These are phyloP conservation scores for Claviceps arundinis DNA, from an alignment of 2,329 filamentous ascomycete genomes.

Conservation along the genomic window DNA sequence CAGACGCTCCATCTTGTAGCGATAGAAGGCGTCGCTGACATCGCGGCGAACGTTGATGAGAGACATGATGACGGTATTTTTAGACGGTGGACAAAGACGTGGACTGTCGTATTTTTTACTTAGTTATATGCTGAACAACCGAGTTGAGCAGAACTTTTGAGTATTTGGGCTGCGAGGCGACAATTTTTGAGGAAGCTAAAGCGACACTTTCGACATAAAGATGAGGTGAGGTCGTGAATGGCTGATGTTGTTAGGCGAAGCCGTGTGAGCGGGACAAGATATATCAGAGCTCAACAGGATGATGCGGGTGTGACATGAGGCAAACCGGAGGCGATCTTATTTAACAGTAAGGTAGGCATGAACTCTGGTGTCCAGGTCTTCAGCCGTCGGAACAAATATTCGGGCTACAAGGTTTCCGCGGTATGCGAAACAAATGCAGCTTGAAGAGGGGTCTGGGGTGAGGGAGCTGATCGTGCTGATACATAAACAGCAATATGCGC, in stretches of 20 bases:
- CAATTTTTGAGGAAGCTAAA: conserved; percentile 5
- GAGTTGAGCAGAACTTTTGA: neutral
- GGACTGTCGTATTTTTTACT: neutral
- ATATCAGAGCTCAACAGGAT: conserved; percentile 41
- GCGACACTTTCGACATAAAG: conserved; percentile 27
- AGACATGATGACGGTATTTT: conserved; percentile 60
- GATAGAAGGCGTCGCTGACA: conserved; percentile 97
- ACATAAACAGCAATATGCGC: conserved; percentile 66
- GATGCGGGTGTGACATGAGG: conserved; percentile 42
- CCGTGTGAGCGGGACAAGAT: conserved; percentile 26
- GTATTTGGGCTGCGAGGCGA: conserved; percentile 10
- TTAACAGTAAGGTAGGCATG: conserved; percentile 42
- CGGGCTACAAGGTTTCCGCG: conserved; percentile 84
- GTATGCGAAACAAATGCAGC: conserved; percentile 95
- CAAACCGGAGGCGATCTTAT: conserved; percentile 33
- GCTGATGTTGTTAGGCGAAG: conserved; percentile 14
- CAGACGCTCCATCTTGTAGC: conserved; percentile 99
- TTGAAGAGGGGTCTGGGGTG: conserved; percentile 91
- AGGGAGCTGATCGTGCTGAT: conserved; percentile 86
- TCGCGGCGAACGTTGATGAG: conserved; percentile 97
- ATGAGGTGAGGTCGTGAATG: conserved; percentile 6
- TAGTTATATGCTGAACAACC: neutral
- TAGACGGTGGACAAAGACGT: conserved; percentile 6
- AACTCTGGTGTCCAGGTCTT: conserved; percentile 37
- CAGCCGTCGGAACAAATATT: conserved; percentile 90